Evolutionary conservation across 2,329 filamentous ascomycete genomes (phyloP), one percentile per base, ranked within the genome.

Genomic region (Calonectria naviculata): DNA sequence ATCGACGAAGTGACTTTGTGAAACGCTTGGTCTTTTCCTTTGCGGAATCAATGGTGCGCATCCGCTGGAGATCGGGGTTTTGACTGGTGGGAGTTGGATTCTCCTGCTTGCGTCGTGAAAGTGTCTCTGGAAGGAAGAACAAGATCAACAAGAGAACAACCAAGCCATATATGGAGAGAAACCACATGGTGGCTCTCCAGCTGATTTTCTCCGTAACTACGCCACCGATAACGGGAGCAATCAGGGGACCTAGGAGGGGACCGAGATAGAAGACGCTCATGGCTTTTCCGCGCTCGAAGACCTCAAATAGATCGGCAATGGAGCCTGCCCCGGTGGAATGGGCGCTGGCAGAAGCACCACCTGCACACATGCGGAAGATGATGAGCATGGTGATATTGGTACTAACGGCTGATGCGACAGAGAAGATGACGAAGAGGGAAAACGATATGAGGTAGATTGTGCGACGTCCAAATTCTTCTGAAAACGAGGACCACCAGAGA

Each of bases 201-300:
- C 92, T 90, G 78, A 93, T 91, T 7, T 82, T 86, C 75, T 94
- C 84, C 0, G 92, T 87, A n/a, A 97, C 83, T 0, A 88, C 90
- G 49, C 94, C 94, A 64, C 94, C 94, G 36, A 97, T 86, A 64
- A 97, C 93, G 2, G 94, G 94, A 0, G 93, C 91, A 7, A 96
- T 81, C 17, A 97, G 83, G 0, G 94, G 94, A 0, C 94, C 94
- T 60, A 91, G 88, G 10, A 97, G 83, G 0, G 94, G 94, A 0
- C 94, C 94, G 0, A 97, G 87, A 76, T 95, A 97, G 82, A 96
- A 97, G 46, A 94, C 84, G 44, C 93, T 90, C 94, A 97, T 97
- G n/a, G 94, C 94, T 19, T 85, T 86, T 3, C 94, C 94, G 61
- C 94, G 87, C 80, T 96, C 92, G 60, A 85, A 87, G 0, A 91